Conservation (phyloP, 768 basidiomycete genomes). For the Boletus vinaceobasis region DNA sequence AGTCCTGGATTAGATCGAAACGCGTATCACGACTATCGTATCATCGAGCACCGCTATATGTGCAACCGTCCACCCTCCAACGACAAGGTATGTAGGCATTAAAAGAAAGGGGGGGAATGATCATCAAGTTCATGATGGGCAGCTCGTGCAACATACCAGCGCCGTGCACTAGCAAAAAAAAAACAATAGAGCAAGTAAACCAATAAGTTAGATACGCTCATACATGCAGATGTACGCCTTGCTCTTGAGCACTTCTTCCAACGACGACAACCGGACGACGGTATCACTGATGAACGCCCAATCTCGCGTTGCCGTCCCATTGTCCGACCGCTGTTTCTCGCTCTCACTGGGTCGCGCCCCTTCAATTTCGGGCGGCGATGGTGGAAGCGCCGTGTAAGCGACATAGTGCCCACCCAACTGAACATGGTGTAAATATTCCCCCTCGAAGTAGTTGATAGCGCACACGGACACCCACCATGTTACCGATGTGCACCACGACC, state of each 20-base stretch:
- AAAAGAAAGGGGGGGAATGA: not conserved
- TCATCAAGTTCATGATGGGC: not conserved
- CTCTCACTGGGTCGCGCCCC: not conserved
- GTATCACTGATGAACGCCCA: constrained; percentile 96
- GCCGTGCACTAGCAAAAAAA: not conserved
- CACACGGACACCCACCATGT: constrained; percentile 57
- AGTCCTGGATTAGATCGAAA: constrained; percentile 1
- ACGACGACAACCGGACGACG: constrained; percentile 68
- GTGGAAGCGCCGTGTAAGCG: constrained; percentile 75
- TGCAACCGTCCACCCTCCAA: too few relatives aligned
- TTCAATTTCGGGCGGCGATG: constrained; percentile 21
- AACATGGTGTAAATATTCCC: not conserved
- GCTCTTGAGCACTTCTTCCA: constrained; percentile 87
- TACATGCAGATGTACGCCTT: constrained; percentile 96
- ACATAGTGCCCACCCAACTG: constrained; percentile 90
- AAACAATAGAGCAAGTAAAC: not conserved
- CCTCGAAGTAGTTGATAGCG: not conserved
- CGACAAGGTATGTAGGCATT: not conserved
- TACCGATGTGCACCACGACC: constrained; percentile 83
- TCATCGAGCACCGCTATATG: not conserved
- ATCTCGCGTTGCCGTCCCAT: constrained; percentile 38
- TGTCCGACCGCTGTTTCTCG: constrained; percentile 8
- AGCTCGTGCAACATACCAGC: not conserved
- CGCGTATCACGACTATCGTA: not conserved
- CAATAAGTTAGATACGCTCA: constrained; percentile 54